A percentile compares a stretch with the other conserved stretches of the same genome.
phyloP scores from a whole-genome alignment of 2,329 filamentous ascomycete genomes.

The Lecanicillium sp. region DNA sequence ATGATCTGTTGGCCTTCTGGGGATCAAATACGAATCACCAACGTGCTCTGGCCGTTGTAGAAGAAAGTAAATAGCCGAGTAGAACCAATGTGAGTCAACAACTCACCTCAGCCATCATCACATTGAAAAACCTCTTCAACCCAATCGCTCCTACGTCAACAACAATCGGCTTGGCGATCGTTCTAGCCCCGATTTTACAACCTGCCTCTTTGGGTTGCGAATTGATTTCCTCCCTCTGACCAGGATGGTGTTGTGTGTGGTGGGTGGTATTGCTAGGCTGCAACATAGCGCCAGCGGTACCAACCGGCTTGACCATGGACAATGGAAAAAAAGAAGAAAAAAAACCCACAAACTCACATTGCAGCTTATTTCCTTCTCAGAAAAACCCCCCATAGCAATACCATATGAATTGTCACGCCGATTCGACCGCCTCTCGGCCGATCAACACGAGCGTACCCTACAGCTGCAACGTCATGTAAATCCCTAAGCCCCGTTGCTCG shows the following conservation, averaged over 20 bases:
- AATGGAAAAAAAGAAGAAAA: too few relatives aligned
- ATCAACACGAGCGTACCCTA: not conserved
- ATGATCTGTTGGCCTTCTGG: too few relatives aligned
- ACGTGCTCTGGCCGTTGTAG: not conserved
- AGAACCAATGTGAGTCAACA: too few relatives aligned
- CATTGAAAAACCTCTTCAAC: too few relatives aligned
- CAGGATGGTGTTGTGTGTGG: too few relatives aligned
- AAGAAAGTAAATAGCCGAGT: not conserved
- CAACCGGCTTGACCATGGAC: not conserved
- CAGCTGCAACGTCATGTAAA: not conserved
- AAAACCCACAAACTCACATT: not conserved
- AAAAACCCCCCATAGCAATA: too few relatives aligned
- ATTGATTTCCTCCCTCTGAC: too few relatives aligned
- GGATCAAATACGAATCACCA: too few relatives aligned
- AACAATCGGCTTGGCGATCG: constrained; percentile 9
- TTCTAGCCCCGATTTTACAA: constrained; percentile 2
- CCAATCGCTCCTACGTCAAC: not conserved
- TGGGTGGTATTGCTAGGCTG: too few relatives aligned
- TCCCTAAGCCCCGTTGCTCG: not conserved
- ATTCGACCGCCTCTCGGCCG: not conserved
- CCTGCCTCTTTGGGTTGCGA: not conserved
- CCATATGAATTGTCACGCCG: not conserved
- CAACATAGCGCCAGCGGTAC: too few relatives aligned
- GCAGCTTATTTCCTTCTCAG: not conserved
- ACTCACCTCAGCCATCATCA: not conserved